Conservation (phyloP, 164 flowering plant species). For the Berberis thunbergii region DNA sequence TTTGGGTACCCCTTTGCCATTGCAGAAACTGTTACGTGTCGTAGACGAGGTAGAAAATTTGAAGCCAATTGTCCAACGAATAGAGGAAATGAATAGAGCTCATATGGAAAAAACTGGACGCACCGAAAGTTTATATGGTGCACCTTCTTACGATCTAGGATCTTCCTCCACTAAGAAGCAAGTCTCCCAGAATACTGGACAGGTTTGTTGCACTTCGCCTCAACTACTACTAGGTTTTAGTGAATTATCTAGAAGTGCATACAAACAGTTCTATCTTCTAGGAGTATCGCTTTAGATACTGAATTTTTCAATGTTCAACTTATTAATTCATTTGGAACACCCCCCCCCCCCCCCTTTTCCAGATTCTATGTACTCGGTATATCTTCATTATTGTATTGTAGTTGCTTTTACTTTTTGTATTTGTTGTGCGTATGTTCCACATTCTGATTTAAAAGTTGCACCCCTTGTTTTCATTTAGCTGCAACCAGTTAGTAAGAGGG, state of each 20-base stretch:
- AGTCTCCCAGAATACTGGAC: constrained; percentile 20
- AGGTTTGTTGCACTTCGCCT: constrained; percentile 23
- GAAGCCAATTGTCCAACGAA: constrained; percentile 53
- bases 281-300: no score
- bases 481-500: constrained; percentile 23
- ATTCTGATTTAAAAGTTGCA: background rate
- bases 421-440: no score
- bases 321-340: no score
- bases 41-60: constrained; percentile 70
- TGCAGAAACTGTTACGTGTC: constrained; percentile 57
- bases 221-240: no score
- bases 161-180: constrained; percentile 26
- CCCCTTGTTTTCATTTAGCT: constrained; percentile 6
- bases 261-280: no score
- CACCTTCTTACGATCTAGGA: constrained; percentile 20
- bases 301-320: no score
- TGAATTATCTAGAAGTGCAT: no score
- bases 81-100: constrained; percentile 44
- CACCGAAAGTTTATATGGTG: constrained; percentile 18
- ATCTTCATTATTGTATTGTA: no score
- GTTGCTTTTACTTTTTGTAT: no score
- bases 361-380: no score
- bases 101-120: constrained; percentile 22
- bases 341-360: no score
- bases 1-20: constrained; percentile 6